Conservation (phyloP, 345 rosid species). For the Corchorus olitorius region DNA sequence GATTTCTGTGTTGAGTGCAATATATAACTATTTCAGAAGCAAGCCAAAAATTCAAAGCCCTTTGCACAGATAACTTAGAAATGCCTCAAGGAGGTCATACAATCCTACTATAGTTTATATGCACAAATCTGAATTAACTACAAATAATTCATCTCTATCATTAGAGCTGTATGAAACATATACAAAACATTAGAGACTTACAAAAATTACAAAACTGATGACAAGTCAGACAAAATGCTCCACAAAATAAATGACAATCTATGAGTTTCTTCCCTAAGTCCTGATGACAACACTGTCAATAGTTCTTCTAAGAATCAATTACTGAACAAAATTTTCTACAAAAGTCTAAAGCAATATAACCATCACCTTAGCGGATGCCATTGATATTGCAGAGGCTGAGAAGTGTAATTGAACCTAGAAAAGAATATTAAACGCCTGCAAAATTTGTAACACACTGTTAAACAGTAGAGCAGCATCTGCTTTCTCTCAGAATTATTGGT, state of each 20-base stretch:
- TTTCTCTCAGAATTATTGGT: slow-evolving; percentile 20
- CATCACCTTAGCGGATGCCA: background rate
- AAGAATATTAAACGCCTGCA: too few relatives aligned
- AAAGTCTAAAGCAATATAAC: too few relatives aligned
- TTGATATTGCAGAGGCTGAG: too few relatives aligned
- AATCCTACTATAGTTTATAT: too few relatives aligned
- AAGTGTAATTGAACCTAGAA: too few relatives aligned
- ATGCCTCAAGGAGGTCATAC: too few relatives aligned
- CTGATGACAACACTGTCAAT: too few relatives aligned
- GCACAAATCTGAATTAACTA: background rate
- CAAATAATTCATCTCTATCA: background rate
- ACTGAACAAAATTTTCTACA: background rate
- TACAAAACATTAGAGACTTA: background rate
- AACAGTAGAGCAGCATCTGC: background rate
- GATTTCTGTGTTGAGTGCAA: too few relatives aligned
- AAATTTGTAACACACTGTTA: background rate
- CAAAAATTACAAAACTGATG: background rate
- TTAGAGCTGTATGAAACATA: background rate
- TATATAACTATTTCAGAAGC: too few relatives aligned
- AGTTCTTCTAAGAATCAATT: background rate
- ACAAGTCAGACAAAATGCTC: background rate
- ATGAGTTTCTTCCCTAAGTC: background rate
- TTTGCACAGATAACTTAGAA: too few relatives aligned
- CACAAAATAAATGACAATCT: background rate
- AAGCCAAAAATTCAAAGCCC: too few relatives aligned